A percentile compares a stretch with the other conserved stretches of the same genome.
phyloP scores from a whole-genome alignment of 768 basidiomycete species.

The Naganishia vaughanmartiniae region DNA sequence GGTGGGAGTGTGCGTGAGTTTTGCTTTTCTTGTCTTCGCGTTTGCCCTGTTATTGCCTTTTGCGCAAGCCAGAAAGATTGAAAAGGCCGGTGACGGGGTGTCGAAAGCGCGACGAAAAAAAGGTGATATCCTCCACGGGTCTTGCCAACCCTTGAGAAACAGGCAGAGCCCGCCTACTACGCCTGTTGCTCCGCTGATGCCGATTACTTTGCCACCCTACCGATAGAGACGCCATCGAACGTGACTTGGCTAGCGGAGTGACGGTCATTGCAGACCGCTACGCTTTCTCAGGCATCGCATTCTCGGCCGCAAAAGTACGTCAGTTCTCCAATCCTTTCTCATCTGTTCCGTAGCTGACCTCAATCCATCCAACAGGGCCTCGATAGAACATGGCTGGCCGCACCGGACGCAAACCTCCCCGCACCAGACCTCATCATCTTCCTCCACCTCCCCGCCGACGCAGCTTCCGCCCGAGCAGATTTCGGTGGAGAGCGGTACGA shows the following conservation, averaged over 20 bases:
- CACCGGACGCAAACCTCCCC: conserved; percentile 83
- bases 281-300: conserved; percentile 93
- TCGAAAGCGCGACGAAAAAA: too few relatives aligned
- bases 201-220: too few relatives aligned
- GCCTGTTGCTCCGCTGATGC: too few relatives aligned
- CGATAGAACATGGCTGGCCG: conserved; percentile 75
- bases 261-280: conserved; percentile 87
- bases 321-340: neutral
- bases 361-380: conserved; percentile 61
- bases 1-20: conserved; percentile 86
- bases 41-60: too few relatives aligned
- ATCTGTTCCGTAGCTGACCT: neutral
- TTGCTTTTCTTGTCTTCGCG: neutral
- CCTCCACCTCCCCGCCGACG: conserved; percentile 72
- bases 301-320: conserved; percentile 58
- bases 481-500: conserved; percentile 89
- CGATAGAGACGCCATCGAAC: conserved; percentile 62
- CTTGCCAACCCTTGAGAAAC: too few relatives aligned
- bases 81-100: too few relatives aligned
- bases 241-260: conserved; percentile 63
- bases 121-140: too few relatives aligned
- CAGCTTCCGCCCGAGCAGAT: conserved; percentile 67
- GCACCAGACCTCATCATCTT: conserved; percentile 84
- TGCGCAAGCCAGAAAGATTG: too few relatives aligned
- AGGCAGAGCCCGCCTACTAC: too few relatives aligned